Evolutionary conservation across 768 basidiomycete species (phyloP), one percentile per base, ranked within the genome.

Genomic region (Cyclocybe aegerita): DNA sequence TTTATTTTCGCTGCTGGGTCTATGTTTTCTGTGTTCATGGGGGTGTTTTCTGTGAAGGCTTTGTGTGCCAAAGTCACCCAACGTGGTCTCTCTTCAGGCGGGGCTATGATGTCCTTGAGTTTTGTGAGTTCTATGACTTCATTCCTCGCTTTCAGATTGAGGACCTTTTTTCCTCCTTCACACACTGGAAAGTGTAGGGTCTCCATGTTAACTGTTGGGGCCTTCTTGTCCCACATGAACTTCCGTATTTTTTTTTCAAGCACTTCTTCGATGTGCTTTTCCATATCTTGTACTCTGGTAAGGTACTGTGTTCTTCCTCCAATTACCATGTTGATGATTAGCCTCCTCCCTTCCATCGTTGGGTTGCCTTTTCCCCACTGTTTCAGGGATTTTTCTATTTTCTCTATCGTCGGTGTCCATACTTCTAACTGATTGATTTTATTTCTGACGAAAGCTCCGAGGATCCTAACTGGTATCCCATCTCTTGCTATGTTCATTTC

Each of bases 401-500:
- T 67, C 9, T 70, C 65, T 2, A 70, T 7, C 0, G 51, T 54
- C 0, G 60, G 57, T 1, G 51, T 48, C 73, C 72, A 73, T 9
- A 62, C 32, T 0, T 29, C 49, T 0, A 46, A 35, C 1, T 60
- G 31, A 9, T 67, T 44, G 1, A 63, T 36, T 0, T 48, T 43
- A 43, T 74, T 70, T 0, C 73, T 71, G 0, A 70, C 36, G 39
- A 43, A 68, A 0, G 66, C 64, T 0, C 74, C 72, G 1, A 75
- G 65, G 0, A 68, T 54, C 14, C 72, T 9, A 0, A 67, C 56
- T 0, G 65, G 44, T 17, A 62, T 59, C 0, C 65, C 60, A 10
- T 74, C 72, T 23, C 39, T 33, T 0, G 58, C 60, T 0, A 75
- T 68, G 9, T 62, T 51, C 0, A 71, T 61, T 2, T 49, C 9